Conservation (phyloP, 768 basidiomycete genomes). For the Boletus huronensis region DNA sequence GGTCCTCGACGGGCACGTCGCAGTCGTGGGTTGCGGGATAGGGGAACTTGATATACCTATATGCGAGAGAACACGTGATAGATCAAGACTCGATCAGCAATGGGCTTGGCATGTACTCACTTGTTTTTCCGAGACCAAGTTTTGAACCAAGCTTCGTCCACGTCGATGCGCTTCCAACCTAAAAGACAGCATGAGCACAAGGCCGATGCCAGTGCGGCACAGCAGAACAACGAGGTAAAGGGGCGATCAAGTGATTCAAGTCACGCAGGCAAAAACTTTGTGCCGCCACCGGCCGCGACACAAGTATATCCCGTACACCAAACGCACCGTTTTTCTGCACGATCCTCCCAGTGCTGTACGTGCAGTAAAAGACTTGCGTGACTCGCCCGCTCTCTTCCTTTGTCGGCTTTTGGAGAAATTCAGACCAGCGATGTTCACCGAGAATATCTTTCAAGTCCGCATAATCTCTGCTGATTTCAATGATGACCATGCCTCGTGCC, state of each 20-base stretch:
- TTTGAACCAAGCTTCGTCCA: constrained; percentile 43
- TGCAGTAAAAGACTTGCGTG: constrained; percentile 41
- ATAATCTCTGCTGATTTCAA: constrained; percentile 38
- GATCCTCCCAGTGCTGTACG: constrained; percentile 34
- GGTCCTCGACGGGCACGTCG: constrained; percentile 37
- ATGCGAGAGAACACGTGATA: not conserved
- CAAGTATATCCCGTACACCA: not conserved
- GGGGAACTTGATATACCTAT: constrained; percentile 34
- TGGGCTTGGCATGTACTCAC: constrained; percentile 14
- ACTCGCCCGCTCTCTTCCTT: constrained; percentile 27
- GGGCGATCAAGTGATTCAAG: not conserved
- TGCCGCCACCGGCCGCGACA: not conserved
- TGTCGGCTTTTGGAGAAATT: constrained; percentile 34
- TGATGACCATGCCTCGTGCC: constrained; percentile 45
- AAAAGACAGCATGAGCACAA: not conserved
- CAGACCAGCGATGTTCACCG: constrained; percentile 42
- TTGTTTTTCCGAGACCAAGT: constrained; percentile 23
- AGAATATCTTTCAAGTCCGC: constrained; percentile 34
- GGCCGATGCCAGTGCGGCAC: not conserved
- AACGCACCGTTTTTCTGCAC: constrained; percentile 46
- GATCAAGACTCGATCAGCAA: constrained; percentile 1
- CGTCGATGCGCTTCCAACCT: constrained; percentile 49
- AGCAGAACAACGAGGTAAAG: not conserved
- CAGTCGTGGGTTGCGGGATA: constrained; percentile 41
- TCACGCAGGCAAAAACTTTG: not conserved